Conservation (phyloP, 371 early-diverging fungal genomes). For the Mucor circinelloides region DNA sequence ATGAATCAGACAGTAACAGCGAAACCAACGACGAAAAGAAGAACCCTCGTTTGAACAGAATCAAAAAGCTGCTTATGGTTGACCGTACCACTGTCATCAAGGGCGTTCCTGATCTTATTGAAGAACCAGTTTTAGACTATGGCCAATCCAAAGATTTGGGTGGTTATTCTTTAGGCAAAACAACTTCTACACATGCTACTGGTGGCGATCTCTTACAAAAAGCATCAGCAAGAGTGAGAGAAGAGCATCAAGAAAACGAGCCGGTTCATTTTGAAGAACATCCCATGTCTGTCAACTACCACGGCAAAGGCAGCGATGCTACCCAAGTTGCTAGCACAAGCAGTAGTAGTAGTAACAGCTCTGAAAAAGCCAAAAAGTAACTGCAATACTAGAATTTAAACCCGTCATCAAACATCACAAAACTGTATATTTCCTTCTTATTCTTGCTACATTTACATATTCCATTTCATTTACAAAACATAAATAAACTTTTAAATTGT, state of each 20-base stretch:
- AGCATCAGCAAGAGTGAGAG: slow-evolving; percentile 3
- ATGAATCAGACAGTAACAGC: neutral
- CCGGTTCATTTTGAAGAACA: slow-evolving; percentile 9
- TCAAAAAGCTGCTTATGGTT: slow-evolving; percentile 28
- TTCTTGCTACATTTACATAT: neutral
- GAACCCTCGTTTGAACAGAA: slow-evolving; percentile 9
- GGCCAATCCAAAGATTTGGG: slow-evolving; percentile 39
- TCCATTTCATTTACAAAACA: neutral
- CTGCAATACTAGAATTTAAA: neutral
- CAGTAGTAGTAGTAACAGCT: neutral
- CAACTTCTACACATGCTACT: slow-evolving; percentile 6
- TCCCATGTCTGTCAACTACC: slow-evolving; percentile 1
- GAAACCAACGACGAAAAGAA: slow-evolving; percentile 9
- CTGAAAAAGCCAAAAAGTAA: neutral
- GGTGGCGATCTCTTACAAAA: slow-evolving; percentile 21
- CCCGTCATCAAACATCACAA: neutral
- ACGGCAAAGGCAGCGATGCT: neutral
- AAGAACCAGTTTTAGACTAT: slow-evolving; percentile 45
- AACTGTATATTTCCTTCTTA: neutral
- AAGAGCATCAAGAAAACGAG: slow-evolving; percentile 8
- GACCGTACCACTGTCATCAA: slow-evolving; percentile 31
- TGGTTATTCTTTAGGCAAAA: neutral
- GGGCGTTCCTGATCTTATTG: slow-evolving; percentile 40
- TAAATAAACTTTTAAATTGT: neutral
- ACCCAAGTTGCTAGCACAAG: neutral